Conservation (phyloP, 768 basidiomycete genomes). For the Rubroboletus pulcherrimus region DNA sequence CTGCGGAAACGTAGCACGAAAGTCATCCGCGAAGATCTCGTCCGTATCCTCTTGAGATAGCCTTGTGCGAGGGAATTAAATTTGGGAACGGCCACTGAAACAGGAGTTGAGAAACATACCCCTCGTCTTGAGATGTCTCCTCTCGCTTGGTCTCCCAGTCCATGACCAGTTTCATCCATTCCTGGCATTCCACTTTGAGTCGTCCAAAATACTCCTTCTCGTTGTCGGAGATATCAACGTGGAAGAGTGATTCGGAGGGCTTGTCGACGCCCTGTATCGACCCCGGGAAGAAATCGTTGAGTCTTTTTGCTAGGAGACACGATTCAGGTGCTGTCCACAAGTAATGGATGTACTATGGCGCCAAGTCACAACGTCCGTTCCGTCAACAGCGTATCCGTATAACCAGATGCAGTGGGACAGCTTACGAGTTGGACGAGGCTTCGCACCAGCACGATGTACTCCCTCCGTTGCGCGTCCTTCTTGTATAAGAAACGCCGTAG, state of each 20-base stretch:
- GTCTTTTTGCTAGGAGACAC: constrained; percentile 15
- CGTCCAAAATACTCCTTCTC: constrained; percentile 19
- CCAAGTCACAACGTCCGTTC: background rate
- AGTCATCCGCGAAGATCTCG: constrained; percentile 19
- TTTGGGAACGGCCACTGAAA: background rate
- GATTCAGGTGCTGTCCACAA: constrained; percentile 28
- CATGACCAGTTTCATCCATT: constrained; percentile 16
- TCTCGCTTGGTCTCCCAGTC: constrained; percentile 23
- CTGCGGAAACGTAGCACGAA: constrained; percentile 20
- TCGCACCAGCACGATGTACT: constrained; percentile 23
- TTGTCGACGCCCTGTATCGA: constrained; percentile 10
- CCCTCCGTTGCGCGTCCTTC: constrained; percentile 14
- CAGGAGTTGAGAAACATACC: constrained; percentile 1
- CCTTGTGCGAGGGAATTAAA: background rate
- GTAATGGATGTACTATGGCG: constrained; percentile 25
- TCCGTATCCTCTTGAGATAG: constrained; percentile 12
- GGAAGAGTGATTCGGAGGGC: constrained; percentile 24
- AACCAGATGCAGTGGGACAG: background rate
- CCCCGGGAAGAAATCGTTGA: constrained; percentile 30
- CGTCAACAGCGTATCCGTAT: background rate
- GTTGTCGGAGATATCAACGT: constrained; percentile 19
- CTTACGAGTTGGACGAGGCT: constrained; percentile 23
- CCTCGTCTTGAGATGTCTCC: constrained; percentile 2
- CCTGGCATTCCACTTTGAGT: constrained; percentile 14
- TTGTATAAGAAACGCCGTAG: constrained; percentile 11